These are phyloP conservation scores for Lactifluus pinguis DNA, from an alignment of 768 basidiomycete species.

Conservation along the genomic window DNA sequence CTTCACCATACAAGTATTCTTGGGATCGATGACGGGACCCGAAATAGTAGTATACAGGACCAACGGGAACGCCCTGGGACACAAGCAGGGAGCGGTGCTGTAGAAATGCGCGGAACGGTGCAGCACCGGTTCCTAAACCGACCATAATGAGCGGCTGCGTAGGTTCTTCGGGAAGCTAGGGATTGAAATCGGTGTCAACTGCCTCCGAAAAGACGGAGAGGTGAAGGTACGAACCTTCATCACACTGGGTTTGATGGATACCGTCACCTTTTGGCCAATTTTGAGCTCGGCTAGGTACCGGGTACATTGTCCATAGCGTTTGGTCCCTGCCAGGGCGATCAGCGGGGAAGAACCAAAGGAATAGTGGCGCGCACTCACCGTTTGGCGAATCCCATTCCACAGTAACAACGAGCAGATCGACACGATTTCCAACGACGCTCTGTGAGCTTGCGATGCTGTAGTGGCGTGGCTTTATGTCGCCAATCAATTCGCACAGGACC, in stretches of 20 bases:
- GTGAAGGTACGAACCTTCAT: constrained; percentile 68
- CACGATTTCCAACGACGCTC: constrained; percentile 87
- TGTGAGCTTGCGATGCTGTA: constrained; percentile 98
- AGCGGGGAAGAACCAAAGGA: not conserved
- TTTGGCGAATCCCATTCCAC: constrained; percentile 87
- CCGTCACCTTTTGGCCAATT: constrained; percentile 88
- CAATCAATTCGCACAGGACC: constrained; percentile 78
- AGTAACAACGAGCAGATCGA: constrained; percentile 91
- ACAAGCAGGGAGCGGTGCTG: constrained; percentile 86
- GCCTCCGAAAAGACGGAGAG: not conserved
- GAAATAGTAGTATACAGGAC: constrained; percentile 97
- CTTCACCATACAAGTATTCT: constrained; percentile 95
- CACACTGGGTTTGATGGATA: constrained; percentile 96
- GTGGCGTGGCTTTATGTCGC: constrained; percentile 94
- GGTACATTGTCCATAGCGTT: constrained; percentile 90
- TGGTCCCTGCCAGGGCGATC: constrained; percentile 42
- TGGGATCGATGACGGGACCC: constrained; percentile 92
- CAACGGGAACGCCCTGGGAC: constrained; percentile 68
- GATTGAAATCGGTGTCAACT: constrained; percentile 1
- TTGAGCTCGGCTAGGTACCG: constrained; percentile 82
- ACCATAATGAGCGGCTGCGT: constrained; percentile 96
- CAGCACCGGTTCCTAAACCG: constrained; percentile 95
- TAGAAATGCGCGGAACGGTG: constrained; percentile 98
- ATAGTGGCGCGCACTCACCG: constrained; percentile 43
- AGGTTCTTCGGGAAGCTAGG: constrained; percentile 71